Evolutionary conservation across 2,329 filamentous ascomycete genomes (phyloP).

Genomic region (Akanthomyces dipterigenus): DNA sequence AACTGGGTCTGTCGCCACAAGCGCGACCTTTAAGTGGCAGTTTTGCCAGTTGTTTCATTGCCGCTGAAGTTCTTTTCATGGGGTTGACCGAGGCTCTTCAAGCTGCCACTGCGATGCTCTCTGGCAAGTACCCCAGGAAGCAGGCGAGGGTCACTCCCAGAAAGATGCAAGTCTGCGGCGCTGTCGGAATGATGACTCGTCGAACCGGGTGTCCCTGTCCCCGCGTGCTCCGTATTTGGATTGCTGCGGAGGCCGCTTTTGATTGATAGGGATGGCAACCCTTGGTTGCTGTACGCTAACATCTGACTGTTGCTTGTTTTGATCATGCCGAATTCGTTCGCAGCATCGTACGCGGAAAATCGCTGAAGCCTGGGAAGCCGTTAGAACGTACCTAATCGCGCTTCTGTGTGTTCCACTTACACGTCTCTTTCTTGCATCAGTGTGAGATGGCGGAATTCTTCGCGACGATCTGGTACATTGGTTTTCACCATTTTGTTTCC

Average conservation of each 20-base stretch:
- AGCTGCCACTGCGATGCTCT: constrained; percentile 37
- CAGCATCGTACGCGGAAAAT: constrained; percentile 32
- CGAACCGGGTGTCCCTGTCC: background rate
- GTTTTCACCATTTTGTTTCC: constrained; percentile 94
- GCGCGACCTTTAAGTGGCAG: background rate
- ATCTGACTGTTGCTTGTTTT: background rate
- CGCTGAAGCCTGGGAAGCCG: constrained; percentile 31
- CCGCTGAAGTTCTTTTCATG: constrained; percentile 14
- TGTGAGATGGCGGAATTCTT: constrained; percentile 84
- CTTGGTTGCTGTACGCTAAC: background rate
- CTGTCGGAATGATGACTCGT: constrained; percentile 13
- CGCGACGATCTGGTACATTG: constrained; percentile 88
- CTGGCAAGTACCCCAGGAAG: constrained; percentile 64
- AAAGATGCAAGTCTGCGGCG: constrained; percentile 41
- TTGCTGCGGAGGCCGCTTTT: background rate
- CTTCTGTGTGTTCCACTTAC: constrained; percentile 43
- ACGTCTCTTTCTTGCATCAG: constrained; percentile 76
- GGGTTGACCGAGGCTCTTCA: constrained; percentile 23
- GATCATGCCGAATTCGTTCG: background rate
- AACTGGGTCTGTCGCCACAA: background rate
- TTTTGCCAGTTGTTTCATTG: background rate
- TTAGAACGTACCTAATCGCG: background rate
- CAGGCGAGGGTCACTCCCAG: constrained; percentile 58
- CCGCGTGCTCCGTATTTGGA: background rate
- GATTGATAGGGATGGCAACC: background rate